Conservation (phyloP, 495 filamentous ascomycete genomes). For the Penicillium macrosclerotiorum region DNA sequence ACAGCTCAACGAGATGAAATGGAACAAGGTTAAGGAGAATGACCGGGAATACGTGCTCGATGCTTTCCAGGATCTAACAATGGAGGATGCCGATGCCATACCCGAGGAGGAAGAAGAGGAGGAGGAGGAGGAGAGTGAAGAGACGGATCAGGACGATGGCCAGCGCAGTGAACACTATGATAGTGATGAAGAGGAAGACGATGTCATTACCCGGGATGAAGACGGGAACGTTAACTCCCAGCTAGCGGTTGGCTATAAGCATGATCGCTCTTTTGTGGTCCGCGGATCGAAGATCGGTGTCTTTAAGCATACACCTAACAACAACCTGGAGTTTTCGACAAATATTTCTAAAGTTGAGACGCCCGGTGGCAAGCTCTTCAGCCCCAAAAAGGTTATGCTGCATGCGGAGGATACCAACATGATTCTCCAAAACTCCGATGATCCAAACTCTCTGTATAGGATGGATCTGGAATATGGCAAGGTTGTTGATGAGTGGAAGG, state of each 20-base stretch:
- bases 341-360: constrained; percentile 96
- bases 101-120: constrained; percentile 63
- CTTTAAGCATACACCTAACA: constrained; percentile 93
- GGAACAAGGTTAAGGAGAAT: constrained; percentile 85
- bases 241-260: constrained; percentile 96
- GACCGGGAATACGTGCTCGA: constrained; percentile 94
- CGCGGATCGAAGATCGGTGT: constrained; percentile 97
- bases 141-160: constrained; percentile 60
- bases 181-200: constrained; percentile 86
- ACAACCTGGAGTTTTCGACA: constrained; percentile 93
- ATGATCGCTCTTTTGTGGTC: constrained; percentile 95
- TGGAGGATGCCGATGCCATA: constrained; percentile 73
- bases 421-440: constrained; percentile 80
- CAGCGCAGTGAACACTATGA: constrained; percentile 81
- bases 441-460: constrained; percentile 90
- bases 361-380: constrained; percentile 82
- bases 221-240: constrained; percentile 92
- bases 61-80: constrained; percentile 89
- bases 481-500: constrained; percentile 98
- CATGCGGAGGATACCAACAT: constrained; percentile 90
- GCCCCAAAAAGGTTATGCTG: constrained; percentile 96
- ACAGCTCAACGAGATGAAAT: constrained; percentile 91
- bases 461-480: constrained; percentile 99
- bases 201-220: constrained; percentile 65
- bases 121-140: constrained; percentile 61